Evolutionary conservation across 768 basidiomycete species (phyloP), one percentile per base, ranked within the genome.

Genomic region (Kwoniella dendrophila): DNA sequence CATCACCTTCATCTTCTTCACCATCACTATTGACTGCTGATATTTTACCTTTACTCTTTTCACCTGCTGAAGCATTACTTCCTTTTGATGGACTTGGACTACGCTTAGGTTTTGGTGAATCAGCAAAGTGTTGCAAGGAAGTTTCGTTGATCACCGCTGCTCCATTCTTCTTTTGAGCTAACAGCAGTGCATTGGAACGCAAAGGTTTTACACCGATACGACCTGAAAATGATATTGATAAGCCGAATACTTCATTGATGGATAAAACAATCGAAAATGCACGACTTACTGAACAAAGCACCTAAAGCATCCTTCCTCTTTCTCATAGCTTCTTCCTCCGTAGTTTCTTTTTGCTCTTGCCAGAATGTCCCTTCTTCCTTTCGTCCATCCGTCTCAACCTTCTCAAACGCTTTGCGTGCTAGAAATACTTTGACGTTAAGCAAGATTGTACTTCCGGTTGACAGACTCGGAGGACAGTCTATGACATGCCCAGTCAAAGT

Each of bases 341-440:
- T 81, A 0, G 90, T 93, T 75, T 95, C 92, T 53, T 86, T 82
- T 2, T 89, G 89, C 74, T 91, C 89, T 63, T 86, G 85, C 75
- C 90, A 88, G 71, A 87, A 76, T 11, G 63, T 64, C 1, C 68
- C 71, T 20, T 59, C 59, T 20, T 71, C 70, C 43, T 74, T 65
- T 55, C 71, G 58, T 2, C 59, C 70, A 11, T 68, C 60, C 63
- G 72, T 58, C 40, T 72, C 68, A 1, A 68, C 74, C 64, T 26
- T 77, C 56, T 7, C 84, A 79, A 93, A 95, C 3, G 91, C 92
- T 3, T 83, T 78, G 10, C 84, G 79, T 32, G 85, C 84, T 33
- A 94, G 81, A 76, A 87, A 90, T 12, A 90, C 83, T 53, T 84
- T 85, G 20, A 93, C 81, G 4, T 89, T 87, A 22, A 94, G 83